Evolutionary conservation across 805 yeast species (phyloP).

Genomic region (Myxozyma melibiosi): DNA sequence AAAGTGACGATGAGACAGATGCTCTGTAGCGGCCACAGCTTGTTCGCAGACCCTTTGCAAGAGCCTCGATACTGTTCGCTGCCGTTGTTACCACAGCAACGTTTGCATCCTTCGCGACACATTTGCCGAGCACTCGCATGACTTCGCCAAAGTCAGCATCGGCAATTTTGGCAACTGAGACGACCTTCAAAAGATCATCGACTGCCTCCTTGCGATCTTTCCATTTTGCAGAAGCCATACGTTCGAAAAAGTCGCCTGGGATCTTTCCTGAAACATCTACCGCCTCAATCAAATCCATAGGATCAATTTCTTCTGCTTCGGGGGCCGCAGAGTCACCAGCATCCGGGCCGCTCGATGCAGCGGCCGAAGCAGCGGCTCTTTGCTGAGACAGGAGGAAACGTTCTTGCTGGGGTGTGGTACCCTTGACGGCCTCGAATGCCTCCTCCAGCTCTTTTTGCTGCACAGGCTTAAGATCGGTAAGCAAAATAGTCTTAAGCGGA

Average conservation of each 20-base stretch:
- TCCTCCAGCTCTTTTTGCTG: constrained; percentile 83
- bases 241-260: constrained; percentile 61
- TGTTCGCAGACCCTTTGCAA: constrained; percentile 67
- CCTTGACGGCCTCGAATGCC: constrained; percentile 59
- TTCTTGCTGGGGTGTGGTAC: constrained; percentile 48
- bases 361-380: constrained; percentile 43
- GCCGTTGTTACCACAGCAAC: constrained; percentile 82
- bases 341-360: constrained; percentile 22
- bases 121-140: constrained; percentile 64
- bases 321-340: constrained; percentile 30
- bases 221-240: constrained; percentile 74
- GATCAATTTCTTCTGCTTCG: constrained; percentile 56
- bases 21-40: constrained; percentile 58
- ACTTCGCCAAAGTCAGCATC: constrained; percentile 64
- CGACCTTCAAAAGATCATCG: constrained; percentile 53
- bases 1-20: constrained; percentile 58
- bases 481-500: constrained; percentile 57
- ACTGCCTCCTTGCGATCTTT: constrained; percentile 86
- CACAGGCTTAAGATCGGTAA: constrained; percentile 80
- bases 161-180: constrained; percentile 55
- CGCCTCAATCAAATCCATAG: constrained; percentile 71
- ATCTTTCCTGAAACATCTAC: constrained; percentile 65
- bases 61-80: constrained; percentile 60
- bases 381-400: constrained; percentile 60
- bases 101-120: constrained; percentile 80